Evolutionary conservation across 2,329 filamentous ascomycete species (phyloP).

Genomic region (Calcarisporium arbuscula): DNA sequence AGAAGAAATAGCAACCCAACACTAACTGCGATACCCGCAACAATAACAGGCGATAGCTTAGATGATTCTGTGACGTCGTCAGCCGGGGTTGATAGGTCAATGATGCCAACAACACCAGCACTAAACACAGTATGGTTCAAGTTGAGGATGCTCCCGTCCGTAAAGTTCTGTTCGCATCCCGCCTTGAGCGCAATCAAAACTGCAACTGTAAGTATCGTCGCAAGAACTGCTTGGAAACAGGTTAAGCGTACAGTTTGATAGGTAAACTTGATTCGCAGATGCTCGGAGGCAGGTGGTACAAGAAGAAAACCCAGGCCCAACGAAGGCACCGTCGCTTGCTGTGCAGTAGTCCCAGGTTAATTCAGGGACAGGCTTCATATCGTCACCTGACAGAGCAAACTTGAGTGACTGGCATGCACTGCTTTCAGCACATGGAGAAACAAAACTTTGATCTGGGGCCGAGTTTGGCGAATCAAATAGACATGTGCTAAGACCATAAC

Average conservation of each 20-base stretch:
- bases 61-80: constrained; percentile 19
- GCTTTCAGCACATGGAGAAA: constrained; percentile 37
- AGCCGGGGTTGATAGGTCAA: constrained; percentile 18
- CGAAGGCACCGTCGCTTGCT: constrained; percentile 27
- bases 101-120: constrained; percentile 30
- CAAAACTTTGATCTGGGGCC: constrained; percentile 20
- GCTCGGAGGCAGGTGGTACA: constrained; percentile 39
- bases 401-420: constrained; percentile 35
- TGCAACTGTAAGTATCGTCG: too few species aligned
- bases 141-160: constrained; percentile 28
- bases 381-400: constrained; percentile 27
- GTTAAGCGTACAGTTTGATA: constrained; percentile 42
- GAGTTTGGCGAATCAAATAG: constrained; percentile 31
- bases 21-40: constrained; percentile 47
- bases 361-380: constrained; percentile 14
- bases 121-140: constrained; percentile 39
- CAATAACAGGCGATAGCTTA: constrained; percentile 42
- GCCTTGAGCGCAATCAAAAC: constrained; percentile 41
- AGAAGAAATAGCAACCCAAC: constrained; percentile 36
- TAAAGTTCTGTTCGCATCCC: constrained; percentile 40
- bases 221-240: too few species aligned
- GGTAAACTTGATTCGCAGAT: constrained; percentile 32
- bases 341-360: constrained; percentile 35
- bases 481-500: constrained; percentile 42
- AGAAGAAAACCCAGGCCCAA: constrained; percentile 20